These are phyloP conservation scores for Populus pruinosa DNA, from an alignment of 345 rosid species.

Conservation along the genomic window DNA sequence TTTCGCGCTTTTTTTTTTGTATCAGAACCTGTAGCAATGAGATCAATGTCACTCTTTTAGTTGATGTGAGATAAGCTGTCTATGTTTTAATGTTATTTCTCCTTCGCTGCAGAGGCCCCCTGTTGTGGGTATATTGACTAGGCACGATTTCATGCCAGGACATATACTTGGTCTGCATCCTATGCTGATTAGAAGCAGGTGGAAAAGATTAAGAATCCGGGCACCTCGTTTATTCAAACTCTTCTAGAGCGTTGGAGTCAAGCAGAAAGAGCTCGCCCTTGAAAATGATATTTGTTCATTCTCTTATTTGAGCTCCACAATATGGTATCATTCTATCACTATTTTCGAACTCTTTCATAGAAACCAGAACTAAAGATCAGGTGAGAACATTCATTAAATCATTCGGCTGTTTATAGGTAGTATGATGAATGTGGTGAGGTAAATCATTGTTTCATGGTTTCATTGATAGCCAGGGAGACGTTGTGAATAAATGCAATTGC, in stretches of 20 bases:
- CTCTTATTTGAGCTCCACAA: not conserved
- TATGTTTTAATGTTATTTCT: not conserved
- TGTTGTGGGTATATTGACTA: conserved; percentile 74
- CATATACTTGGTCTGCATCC: conserved; percentile 77
- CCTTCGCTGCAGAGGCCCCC: conserved; percentile 60
- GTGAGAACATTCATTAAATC: not conserved
- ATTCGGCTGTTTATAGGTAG: not conserved
- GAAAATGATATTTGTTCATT: conserved; percentile 11
- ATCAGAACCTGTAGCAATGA: not conserved
- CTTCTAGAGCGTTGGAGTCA: conserved; percentile 11
- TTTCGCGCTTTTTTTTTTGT: not conserved
- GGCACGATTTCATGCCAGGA: conserved; percentile 94
- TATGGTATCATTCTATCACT: not conserved
- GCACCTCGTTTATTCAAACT: conserved; percentile 29
- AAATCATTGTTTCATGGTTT: not conserved
- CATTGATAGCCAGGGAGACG: not conserved
- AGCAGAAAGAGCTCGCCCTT: not conserved
- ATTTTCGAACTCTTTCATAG: not conserved
- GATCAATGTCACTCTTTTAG: not conserved
- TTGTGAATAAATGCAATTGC: not conserved
- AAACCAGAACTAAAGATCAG: not conserved
- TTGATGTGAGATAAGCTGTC: not conserved
- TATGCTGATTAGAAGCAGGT: conserved; percentile 41
- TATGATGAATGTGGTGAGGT: not conserved
- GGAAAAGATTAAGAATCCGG: conserved; percentile 70